A percentile compares a stretch with the other conserved stretches of the same genome.
phyloP scores from a whole-genome alignment of 2,329 filamentous ascomycete genomes.

The Monilinia aucupariae region DNA sequence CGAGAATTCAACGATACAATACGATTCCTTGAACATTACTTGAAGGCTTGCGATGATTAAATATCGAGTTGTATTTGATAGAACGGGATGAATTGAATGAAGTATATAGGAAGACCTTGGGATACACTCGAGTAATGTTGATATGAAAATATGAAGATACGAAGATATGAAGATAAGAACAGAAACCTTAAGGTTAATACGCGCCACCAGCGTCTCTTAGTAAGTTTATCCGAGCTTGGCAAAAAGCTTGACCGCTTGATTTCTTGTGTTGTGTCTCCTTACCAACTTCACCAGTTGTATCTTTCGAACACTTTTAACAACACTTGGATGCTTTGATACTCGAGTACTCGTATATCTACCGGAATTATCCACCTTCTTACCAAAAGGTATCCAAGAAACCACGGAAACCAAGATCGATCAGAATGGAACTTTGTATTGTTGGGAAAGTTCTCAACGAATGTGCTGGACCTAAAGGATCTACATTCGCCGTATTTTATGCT shows the following conservation, averaged over 20 bases:
- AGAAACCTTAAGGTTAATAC: background rate
- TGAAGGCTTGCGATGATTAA: no score
- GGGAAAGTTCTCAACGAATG: background rate
- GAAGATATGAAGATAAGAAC: no score
- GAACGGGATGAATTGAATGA: no score
- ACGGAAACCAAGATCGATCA: background rate
- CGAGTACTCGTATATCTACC: no score
- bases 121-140: no score
- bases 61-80: background rate
- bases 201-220: no score
- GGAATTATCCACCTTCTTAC: background rate
- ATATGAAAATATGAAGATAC: no score
- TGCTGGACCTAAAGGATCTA: background rate
- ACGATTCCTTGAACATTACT: background rate
- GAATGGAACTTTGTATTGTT: background rate
- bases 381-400: background rate
- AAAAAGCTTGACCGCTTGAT: no score
- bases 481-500: background rate
- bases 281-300: no score
- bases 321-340: background rate
- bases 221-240: background rate
- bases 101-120: no score
- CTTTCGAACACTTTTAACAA: background rate
- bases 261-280: no score
- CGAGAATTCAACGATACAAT: background rate